phyloP scores from a whole-genome alignment of 78 protist species.

The Chrysochromulina tobinii region DNA sequence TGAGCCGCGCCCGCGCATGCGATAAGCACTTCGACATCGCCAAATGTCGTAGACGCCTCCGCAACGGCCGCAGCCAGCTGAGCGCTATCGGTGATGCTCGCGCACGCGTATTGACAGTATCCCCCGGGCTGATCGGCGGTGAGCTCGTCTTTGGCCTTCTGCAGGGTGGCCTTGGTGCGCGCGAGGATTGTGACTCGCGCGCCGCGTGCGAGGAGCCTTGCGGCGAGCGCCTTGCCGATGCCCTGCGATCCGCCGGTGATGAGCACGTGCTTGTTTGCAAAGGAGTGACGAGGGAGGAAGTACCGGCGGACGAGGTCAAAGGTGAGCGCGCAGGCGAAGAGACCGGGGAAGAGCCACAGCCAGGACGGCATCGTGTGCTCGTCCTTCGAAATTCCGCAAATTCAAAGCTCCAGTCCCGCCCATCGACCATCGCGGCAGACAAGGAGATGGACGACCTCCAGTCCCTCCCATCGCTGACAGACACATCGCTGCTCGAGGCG shows the following conservation, averaged over 20 bases:
- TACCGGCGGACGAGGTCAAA: too few species aligned
- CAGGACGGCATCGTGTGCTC: too few species aligned
- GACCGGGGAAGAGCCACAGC: too few species aligned
- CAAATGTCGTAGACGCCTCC: not conserved
- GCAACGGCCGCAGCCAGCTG: not conserved
- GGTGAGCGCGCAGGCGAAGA: too few species aligned
- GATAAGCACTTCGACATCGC: conserved; percentile 31
- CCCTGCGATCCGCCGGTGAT: conserved; percentile 68
- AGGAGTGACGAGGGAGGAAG: not conserved
- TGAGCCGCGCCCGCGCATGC: conserved; percentile 40
- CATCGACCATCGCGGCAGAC: too few species aligned
- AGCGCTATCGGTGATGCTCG: not conserved
- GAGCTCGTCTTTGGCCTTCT: not conserved
- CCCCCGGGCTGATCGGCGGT: not conserved
- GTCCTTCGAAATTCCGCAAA: too few species aligned
- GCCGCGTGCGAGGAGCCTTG: not conserved
- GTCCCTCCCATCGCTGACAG: not conserved
- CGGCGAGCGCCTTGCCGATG: conserved; percentile 49
- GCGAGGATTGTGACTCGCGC: not conserved
- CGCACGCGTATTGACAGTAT: too few species aligned
- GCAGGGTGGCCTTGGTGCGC: not conserved
- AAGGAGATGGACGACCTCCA: not conserved
- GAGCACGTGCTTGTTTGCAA: conserved; percentile 56
- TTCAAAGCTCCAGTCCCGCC: too few species aligned
- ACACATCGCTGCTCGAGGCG: conserved; percentile 30